Percentiles rank a stretch among this genome's conserved stretches.
Conservation (phyloP, 169 alveolate species). For the Cryptosporidium ubiquitum region DNA sequence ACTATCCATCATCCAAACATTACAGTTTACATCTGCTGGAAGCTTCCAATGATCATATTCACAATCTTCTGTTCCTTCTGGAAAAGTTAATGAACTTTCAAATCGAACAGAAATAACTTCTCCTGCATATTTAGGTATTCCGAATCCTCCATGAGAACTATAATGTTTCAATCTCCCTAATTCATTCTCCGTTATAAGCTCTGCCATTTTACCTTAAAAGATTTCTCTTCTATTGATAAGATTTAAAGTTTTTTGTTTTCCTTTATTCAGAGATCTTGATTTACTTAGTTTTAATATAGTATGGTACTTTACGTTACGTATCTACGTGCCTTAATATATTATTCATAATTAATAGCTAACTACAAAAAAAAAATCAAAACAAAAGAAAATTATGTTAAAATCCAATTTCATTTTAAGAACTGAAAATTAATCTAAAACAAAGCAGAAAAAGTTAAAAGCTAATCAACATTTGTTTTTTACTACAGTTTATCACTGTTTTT, state of each 20-base stretch:
- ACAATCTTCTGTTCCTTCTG: not conserved
- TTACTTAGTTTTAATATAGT: not conserved
- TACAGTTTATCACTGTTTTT: not conserved
- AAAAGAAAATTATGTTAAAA: not conserved
- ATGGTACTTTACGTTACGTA: slow-evolving; percentile 46
- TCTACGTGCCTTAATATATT: not conserved
- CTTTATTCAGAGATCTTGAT: not conserved
- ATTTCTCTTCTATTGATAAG: not conserved
- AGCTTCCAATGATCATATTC: slow-evolving; percentile 7
- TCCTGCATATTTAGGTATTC: slow-evolving; percentile 62
- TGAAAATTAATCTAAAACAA: not conserved
- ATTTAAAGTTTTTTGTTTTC: not conserved
- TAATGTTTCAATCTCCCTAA: slow-evolving; percentile 37
- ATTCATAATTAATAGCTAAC: not conserved
- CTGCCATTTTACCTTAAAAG: not conserved
- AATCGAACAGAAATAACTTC: slow-evolving; percentile 35
- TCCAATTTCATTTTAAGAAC: not conserved
- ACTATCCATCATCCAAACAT: slow-evolving; percentile 65
- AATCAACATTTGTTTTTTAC: too few species aligned
- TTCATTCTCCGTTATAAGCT: slow-evolving; percentile 49
- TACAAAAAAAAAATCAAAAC: not conserved
- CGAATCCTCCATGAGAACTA: slow-evolving; percentile 24
- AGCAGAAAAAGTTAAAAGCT: not conserved
- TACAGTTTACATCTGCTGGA: slow-evolving; percentile 40
- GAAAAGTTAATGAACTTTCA: not conserved